Evolutionary conservation across 106 monocot genomes (phyloP).

Genomic region (Vanilla planifolia): DNA sequence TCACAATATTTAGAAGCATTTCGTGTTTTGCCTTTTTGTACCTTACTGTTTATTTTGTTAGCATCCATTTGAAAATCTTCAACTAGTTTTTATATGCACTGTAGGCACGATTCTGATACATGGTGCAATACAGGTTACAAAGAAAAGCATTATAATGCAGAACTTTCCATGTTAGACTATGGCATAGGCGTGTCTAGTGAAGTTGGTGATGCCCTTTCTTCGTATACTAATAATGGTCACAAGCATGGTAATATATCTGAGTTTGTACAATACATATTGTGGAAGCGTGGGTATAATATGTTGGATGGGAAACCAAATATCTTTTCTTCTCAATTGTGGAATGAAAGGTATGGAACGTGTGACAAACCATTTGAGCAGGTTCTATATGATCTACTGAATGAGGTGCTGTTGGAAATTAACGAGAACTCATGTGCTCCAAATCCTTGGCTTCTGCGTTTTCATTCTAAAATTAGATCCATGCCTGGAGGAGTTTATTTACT

Average conservation of each 20-base stretch:
- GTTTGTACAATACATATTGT: constrained; percentile 33
- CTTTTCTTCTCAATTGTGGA: neutral
- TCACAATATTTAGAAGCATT: too few species aligned
- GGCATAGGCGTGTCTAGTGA: neutral
- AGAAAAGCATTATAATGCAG: neutral
- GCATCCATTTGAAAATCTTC: too few species aligned
- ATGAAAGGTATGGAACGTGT: neutral
- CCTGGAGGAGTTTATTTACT: constrained; percentile 38
- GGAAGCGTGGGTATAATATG: constrained; percentile 28
- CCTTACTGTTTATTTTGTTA: too few species aligned
- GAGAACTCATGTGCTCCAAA: constrained; percentile 16
- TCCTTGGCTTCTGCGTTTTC: constrained; percentile 23
- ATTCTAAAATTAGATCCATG: constrained; percentile 16
- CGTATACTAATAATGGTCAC: neutral
- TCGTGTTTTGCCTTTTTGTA: too few species aligned
- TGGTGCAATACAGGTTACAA: neutral
- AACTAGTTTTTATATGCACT: too few species aligned
- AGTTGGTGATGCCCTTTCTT: constrained; percentile 13
- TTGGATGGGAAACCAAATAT: constrained; percentile 5
- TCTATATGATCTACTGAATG: constrained; percentile 62
- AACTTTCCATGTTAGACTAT: neutral
- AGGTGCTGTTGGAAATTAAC: constrained; percentile 45
- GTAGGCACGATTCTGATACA: neutral
- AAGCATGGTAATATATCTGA: neutral
- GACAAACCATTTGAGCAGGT: neutral